Percentiles rank a stretch among this genome's conserved stretches.
phyloP scores from a whole-genome alignment of 2,329 filamentous ascomycete species.

The Parastagonospora avenae region DNA sequence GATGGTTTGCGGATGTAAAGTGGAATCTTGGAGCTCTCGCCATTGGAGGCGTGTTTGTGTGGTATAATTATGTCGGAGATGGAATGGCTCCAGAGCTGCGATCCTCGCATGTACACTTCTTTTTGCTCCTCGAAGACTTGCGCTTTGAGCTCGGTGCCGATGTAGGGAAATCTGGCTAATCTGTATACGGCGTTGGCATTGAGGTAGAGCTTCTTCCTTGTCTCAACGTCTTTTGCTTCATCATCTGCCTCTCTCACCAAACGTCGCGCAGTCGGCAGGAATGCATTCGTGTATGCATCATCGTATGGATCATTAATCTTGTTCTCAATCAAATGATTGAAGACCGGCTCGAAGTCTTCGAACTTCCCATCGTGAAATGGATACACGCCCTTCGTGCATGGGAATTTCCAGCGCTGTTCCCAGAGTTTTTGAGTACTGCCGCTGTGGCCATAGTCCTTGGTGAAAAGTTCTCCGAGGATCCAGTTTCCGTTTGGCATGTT shows the following conservation, averaged over 20 bases:
- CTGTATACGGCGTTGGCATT: constrained; percentile 73
- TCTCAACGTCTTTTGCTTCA: constrained; percentile 46
- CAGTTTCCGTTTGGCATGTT: constrained; percentile 37
- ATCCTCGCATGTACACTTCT: constrained; percentile 62
- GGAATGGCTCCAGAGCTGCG: constrained; percentile 53
- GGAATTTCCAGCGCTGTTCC: constrained; percentile 43
- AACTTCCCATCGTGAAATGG: constrained; percentile 74
- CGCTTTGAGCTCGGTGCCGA: constrained; percentile 57
- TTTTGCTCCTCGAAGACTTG: constrained; percentile 70
- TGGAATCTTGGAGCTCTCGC: constrained; percentile 63
- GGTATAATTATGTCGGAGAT: constrained; percentile 65
- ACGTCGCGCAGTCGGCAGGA: constrained; percentile 64
- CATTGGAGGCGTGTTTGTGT: constrained; percentile 56
- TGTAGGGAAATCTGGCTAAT: constrained; percentile 71
- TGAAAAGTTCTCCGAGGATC: constrained; percentile 45
- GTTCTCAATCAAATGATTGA: constrained; percentile 47
- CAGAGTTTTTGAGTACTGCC: constrained; percentile 41
- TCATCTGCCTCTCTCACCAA: constrained; percentile 57
- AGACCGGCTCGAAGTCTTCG: constrained; percentile 71
- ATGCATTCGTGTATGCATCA: constrained; percentile 65
- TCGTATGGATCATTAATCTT: constrained; percentile 68
- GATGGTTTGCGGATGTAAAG: constrained; percentile 67
- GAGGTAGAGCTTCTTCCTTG: constrained; percentile 67
- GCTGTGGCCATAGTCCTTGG: constrained; percentile 43
- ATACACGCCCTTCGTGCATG: constrained; percentile 59